Conservation (phyloP, 75 land plant species). For the Chamaecyparis obtusa region DNA sequence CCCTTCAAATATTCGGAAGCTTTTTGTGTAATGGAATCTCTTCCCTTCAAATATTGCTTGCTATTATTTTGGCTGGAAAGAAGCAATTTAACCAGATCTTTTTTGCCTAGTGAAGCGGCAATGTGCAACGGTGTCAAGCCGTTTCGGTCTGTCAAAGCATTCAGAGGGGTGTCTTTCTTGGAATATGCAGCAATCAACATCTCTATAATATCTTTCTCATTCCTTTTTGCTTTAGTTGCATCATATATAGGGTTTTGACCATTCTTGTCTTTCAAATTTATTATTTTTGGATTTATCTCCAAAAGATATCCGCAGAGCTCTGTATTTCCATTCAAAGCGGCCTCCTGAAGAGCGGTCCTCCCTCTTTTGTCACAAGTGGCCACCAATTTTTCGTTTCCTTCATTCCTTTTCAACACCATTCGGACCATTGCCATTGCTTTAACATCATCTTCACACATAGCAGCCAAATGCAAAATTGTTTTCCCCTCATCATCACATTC, state of each 20-base stretch:
- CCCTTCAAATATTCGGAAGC: no score
- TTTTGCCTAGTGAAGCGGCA: not conserved
- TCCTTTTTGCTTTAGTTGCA: not conserved
- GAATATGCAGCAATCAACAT: not conserved
- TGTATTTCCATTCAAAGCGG: not conserved
- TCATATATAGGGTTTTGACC: not conserved
- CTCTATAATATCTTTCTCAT: no score
- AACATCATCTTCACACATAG: not conserved
- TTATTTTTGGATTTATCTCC: not conserved
- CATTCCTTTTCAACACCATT: not conserved
- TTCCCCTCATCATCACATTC: no score
- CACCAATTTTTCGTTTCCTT: not conserved
- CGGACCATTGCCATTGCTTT: not conserved
- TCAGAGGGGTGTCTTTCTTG: not conserved
- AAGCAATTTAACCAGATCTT: not conserved
- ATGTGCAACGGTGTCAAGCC: not conserved
- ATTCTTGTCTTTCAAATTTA: not conserved
- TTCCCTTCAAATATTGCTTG: not conserved
- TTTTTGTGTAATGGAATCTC: no score
- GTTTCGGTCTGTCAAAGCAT: not conserved
- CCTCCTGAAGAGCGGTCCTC: no score
- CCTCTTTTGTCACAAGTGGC: not conserved
- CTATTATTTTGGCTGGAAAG: not conserved
- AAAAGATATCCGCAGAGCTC: not conserved
- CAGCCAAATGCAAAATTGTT: no score